Percentiles rank a stretch among this genome's conserved stretches.
phyloP scores from a whole-genome alignment of 805 yeast species.

The Yarrowia bubula region DNA sequence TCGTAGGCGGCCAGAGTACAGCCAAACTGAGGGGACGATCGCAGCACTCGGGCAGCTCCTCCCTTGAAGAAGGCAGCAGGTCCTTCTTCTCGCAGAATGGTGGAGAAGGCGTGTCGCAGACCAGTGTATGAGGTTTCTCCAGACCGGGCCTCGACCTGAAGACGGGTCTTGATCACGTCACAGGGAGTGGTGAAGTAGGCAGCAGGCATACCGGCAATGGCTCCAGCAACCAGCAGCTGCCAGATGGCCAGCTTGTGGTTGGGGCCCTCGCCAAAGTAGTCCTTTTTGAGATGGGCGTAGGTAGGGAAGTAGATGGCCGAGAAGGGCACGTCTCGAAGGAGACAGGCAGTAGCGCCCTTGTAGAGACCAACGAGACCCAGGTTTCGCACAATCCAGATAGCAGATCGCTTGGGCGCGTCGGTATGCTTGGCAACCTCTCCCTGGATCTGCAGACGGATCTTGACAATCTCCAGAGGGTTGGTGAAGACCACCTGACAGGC shows the following conservation, averaged over 20 bases:
- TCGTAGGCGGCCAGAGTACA: slow-evolving; percentile 98
- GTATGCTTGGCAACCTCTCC: slow-evolving; percentile 58
- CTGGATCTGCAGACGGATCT: slow-evolving; percentile 90
- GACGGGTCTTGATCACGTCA: slow-evolving; percentile 92
- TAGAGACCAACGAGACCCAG: slow-evolving; percentile 84
- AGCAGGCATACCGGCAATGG: slow-evolving; percentile 96
- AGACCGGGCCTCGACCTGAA: slow-evolving; percentile 76
- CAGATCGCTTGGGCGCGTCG: slow-evolving; percentile 49
- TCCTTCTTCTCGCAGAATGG: slow-evolving; percentile 81
- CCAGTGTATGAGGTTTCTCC: slow-evolving; percentile 79
- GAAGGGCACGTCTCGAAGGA: slow-evolving; percentile 93
- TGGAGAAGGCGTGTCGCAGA: slow-evolving; percentile 69
- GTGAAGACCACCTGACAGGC: slow-evolving; percentile 95
- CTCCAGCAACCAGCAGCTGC: slow-evolving; percentile 86
- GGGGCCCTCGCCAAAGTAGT: slow-evolving; percentile 80
- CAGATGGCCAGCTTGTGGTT: slow-evolving; percentile 67
- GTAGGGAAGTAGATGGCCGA: slow-evolving; percentile 97
- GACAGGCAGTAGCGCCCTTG: slow-evolving; percentile 88
- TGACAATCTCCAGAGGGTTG: slow-evolving; percentile 93
- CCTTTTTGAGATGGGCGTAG: slow-evolving; percentile 86
- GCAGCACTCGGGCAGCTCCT: slow-evolving; percentile 87
- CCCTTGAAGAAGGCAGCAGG: slow-evolving; percentile 89
- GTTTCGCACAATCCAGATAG: slow-evolving; percentile 69
- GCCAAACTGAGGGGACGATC: slow-evolving; percentile 98
- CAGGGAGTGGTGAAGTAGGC: slow-evolving; percentile 96